Evolutionary conservation across 2,329 filamentous ascomycete species (phyloP).

Genomic region (Pseudogymnoascus sp.): DNA sequence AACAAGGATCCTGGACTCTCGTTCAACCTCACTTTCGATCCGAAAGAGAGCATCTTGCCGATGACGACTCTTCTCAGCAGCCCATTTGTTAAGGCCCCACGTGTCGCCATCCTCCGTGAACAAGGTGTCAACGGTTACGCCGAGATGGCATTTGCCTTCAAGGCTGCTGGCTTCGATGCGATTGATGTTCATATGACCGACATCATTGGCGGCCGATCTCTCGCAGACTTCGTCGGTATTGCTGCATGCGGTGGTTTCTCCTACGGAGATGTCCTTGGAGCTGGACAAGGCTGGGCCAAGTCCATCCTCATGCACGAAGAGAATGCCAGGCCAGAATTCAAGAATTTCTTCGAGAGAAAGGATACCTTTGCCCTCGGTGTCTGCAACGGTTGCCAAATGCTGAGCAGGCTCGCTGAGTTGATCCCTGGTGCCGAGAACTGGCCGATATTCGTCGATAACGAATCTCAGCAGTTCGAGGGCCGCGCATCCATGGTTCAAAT

Average conservation of each 20-base stretch:
- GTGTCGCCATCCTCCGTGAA: conserved; percentile 87
- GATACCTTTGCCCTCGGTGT: conserved; percentile 92
- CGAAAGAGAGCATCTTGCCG: conserved; percentile 64
- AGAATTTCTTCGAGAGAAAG: conserved; percentile 73
- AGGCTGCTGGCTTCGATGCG: conserved; percentile 79
- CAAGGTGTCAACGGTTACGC: conserved; percentile 92
- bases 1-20: conserved; percentile 72
- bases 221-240: conserved; percentile 76
- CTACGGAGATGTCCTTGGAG: conserved; percentile 79
- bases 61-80: conserved; percentile 43
- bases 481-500: conserved; percentile 81
- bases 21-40: conserved; percentile 75
- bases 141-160: conserved; percentile 98
- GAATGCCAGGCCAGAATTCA: conserved; percentile 67
- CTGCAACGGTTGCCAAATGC: conserved; percentile 96
- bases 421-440: conserved; percentile 79
- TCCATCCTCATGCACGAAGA: conserved; percentile 77
- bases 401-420: conserved; percentile 71
- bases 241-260: conserved; percentile 97
- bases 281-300: conserved; percentile 95
- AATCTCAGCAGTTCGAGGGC: conserved; percentile 82
- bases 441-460: conserved; percentile 82
- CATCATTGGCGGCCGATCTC: conserved; percentile 68
- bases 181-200: conserved; percentile 98
- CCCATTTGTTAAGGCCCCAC: conserved; percentile 52